phyloP scores from a whole-genome alignment of 2,329 filamentous ascomycete genomes.

The Pezicula radicicola region DNA sequence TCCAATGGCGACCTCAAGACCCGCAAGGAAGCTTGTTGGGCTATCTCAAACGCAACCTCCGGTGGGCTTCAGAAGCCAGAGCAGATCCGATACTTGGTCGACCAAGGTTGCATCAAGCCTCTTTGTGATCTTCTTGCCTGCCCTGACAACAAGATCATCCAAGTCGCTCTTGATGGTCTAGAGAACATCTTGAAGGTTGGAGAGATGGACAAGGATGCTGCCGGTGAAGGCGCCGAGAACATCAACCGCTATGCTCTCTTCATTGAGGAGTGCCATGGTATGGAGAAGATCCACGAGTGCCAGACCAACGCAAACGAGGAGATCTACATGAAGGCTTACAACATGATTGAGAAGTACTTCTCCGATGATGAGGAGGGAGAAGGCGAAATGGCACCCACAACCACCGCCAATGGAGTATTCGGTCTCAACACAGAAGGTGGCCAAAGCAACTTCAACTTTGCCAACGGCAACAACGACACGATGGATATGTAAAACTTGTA shows the following conservation, averaged over 20 bases:
- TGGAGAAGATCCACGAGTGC: constrained; percentile 99
- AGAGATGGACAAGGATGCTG: constrained; percentile 94
- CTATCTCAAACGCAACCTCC: constrained; percentile 96
- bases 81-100: constrained; percentile 93
- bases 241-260: constrained; percentile 98
- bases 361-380: constrained; percentile 89
- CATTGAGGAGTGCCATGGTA: constrained; percentile 97
- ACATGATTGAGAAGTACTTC: constrained; percentile 99
- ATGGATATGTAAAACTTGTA: constrained; percentile 65
- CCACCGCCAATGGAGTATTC: constrained; percentile 68
- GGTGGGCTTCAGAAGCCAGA: constrained; percentile 98
- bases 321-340: constrained; percentile 99
- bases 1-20: constrained; percentile 99
- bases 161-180: constrained; percentile 93
- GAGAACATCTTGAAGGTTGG: constrained; percentile 99
- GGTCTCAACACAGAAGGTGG: constrained; percentile 68
- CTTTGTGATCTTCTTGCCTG: constrained; percentile 92
- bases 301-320: constrained; percentile 99
- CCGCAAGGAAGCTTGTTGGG: constrained; percentile 98
- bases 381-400: constrained; percentile 63
- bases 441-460: constrained; percentile 91
- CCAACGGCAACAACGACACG: constrained; percentile 68
- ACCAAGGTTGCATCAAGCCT: constrained; percentile 94
- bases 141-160: constrained; percentile 99
- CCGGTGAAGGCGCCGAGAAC: constrained; percentile 67